These are phyloP conservation scores for Picea glauca DNA, from an alignment of 75 land plant species.

Conservation along the genomic window DNA sequence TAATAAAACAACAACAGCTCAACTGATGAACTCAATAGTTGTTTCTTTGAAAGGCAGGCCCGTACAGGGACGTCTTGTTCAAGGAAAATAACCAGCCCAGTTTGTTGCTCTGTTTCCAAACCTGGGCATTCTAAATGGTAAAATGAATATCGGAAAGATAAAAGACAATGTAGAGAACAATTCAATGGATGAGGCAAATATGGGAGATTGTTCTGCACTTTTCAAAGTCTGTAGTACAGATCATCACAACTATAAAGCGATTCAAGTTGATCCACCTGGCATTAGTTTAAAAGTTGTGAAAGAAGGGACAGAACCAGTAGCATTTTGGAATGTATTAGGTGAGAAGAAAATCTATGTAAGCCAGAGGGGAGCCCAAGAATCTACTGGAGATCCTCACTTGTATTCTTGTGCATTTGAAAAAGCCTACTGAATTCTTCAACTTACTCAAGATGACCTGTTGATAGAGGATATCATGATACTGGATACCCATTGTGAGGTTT, in stretches of 20 bases:
- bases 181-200: slow-evolving; percentile 18
- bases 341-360: too few relatives aligned
- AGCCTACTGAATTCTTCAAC: too few relatives aligned
- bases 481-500: too few relatives aligned
- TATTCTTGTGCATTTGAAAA: too few relatives aligned
- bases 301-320: too few relatives aligned
- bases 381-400: too few relatives aligned
- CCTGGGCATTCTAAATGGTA: slow-evolving; percentile 36
- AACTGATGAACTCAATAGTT: slow-evolving; percentile 10
- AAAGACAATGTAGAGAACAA: slow-evolving; percentile 14
- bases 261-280: slow-evolving; percentile 47
- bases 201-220: slow-evolving; percentile 14
- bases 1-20: slow-evolving; percentile 17
- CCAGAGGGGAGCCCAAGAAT: too few relatives aligned
- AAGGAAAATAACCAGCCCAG: slow-evolving; percentile 47
- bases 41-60: slow-evolving; percentile 31
- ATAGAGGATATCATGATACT: too few relatives aligned
- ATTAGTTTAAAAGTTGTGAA: too few relatives aligned
- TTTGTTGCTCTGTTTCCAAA: too few relatives aligned
- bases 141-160: slow-evolving; percentile 17
- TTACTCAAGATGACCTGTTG: too few relatives aligned
- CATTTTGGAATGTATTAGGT: too few relatives aligned
- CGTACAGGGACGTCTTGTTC: slow-evolving; percentile 34
- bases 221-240: slow-evolving; percentile 31
- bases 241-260: slow-evolving; percentile 30